These are phyloP conservation scores for Santalum album DNA, from an alignment of 164 flowering plant species.

Conservation along the genomic window DNA sequence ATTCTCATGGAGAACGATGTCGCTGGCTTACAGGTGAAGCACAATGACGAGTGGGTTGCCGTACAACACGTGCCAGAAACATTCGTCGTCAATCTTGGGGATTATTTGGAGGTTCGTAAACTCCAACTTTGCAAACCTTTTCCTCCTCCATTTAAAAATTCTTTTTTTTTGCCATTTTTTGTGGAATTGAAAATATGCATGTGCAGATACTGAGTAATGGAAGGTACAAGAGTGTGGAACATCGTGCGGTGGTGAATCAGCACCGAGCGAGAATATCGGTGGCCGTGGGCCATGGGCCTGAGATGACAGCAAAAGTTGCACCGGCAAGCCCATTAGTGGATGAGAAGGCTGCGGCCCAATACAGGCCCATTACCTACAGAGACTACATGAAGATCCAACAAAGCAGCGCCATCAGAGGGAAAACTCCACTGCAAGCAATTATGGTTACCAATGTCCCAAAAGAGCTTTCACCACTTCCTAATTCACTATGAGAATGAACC, in stretches of 20 bases:
- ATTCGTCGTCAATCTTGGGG: conserved; percentile 25
- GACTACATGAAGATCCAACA: conserved; percentile 4
- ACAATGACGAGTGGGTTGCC: conserved; percentile 13
- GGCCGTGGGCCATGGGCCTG: conserved; percentile 27
- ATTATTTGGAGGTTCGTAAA: conserved; percentile 19
- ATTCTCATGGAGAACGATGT: conserved; percentile 22
- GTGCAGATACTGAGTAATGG: conserved; percentile 2
- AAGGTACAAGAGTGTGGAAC: neutral
- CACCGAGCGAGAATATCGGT: conserved; percentile 15
- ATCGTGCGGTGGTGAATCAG: neutral
- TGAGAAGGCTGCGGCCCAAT: neutral
- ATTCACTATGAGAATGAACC: too few species aligned
- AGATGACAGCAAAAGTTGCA: conserved; percentile 8
- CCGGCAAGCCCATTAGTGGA: conserved; percentile 13
- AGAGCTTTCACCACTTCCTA: too few species aligned
- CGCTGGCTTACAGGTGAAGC: conserved; percentile 19
- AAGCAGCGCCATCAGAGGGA: conserved; percentile 1
- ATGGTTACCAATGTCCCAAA: too few species aligned
- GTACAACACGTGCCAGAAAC: conserved; percentile 15
- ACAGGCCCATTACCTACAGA: neutral
- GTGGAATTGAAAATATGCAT: neutral
- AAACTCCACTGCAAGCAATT: conserved; percentile 1
- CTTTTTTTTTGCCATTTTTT: neutral
- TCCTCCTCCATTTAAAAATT: neutral
- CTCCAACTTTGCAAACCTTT: neutral